A percentile compares a stretch with the other conserved stretches of the same genome.
phyloP scores from a whole-genome alignment of 2,329 filamentous ascomycete genomes.

The Curvularia hawaiiensis region DNA sequence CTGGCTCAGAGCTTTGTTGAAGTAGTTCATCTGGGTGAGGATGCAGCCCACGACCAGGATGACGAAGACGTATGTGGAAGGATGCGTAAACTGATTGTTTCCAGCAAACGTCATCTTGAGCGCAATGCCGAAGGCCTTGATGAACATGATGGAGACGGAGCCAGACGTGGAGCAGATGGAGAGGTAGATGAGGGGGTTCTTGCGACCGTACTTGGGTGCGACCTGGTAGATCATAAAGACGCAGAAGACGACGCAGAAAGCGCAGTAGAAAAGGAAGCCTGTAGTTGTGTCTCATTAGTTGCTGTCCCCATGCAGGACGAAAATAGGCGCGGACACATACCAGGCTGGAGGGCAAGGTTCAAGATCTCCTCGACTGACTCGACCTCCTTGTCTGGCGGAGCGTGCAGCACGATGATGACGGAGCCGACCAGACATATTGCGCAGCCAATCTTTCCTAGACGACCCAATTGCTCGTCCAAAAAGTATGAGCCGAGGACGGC shows the following conservation, averaged over 20 bases:
- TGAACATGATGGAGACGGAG: conserved; percentile 97
- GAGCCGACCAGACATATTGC: conserved; percentile 95
- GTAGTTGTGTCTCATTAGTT: conserved; percentile 19
- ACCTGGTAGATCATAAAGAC: conserved; percentile 96
- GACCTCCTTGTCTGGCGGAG: conserved; percentile 91
- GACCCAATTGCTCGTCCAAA: conserved; percentile 86
- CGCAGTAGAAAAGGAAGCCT: conserved; percentile 91
- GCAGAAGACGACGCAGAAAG: conserved; percentile 80
- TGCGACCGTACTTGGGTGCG: conserved; percentile 87
- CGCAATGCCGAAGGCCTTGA: conserved; percentile 98
- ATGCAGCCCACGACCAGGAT: conserved; percentile 94
- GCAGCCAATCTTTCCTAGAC: conserved; percentile 89
- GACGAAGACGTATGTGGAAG: conserved; percentile 96
- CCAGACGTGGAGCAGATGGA: conserved; percentile 98
- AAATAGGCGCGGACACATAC: conserved; percentile 58
- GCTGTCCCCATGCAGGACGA: not conserved
- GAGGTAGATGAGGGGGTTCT: conserved; percentile 93
- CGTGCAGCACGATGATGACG: conserved; percentile 96
- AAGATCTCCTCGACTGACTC: conserved; percentile 91
- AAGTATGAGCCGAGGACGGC: conserved; percentile 96
- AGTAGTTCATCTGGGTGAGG: conserved; percentile 99
- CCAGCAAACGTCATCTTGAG: conserved; percentile 92
- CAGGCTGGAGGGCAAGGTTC: conserved; percentile 86
- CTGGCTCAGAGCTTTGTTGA: conserved; percentile 96
- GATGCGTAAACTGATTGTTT: conserved; percentile 93